A percentile compares a stretch with the other conserved stretches of the same genome.
phyloP scores from a whole-genome alignment of 495 filamentous ascomycete genomes.

The Lophiostoma macrostomum region DNA sequence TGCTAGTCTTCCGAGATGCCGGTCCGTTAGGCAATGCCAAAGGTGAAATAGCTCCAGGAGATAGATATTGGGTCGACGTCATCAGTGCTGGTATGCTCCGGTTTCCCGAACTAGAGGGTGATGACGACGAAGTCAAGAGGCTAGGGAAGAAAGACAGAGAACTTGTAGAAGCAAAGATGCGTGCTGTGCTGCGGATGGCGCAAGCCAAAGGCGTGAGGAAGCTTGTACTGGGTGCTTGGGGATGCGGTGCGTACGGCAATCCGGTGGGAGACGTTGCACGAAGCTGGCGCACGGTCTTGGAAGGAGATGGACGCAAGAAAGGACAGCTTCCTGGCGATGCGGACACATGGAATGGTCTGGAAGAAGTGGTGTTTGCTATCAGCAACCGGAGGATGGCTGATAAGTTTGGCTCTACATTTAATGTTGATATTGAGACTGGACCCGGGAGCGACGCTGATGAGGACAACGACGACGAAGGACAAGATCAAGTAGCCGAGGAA shows the following conservation, averaged over 20 bases:
- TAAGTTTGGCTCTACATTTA: conserved; percentile 38
- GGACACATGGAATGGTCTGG: conserved; percentile 40
- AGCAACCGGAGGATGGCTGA: conserved; percentile 34
- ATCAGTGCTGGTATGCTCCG: conserved; percentile 37
- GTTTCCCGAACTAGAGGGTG: conserved; percentile 35
- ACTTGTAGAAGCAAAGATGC: conserved; percentile 37
- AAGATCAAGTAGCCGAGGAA: conserved; percentile 20
- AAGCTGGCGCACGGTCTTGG: conserved; percentile 39
- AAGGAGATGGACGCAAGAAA: conserved; percentile 18
- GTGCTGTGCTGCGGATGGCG: conserved; percentile 40
- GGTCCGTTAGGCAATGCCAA: conserved; percentile 10
- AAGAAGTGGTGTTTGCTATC: conserved; percentile 53
- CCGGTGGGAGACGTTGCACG: conserved; percentile 39
- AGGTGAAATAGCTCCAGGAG: conserved; percentile 31
- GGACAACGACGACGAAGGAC: conserved; percentile 15
- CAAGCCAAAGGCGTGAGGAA: conserved; percentile 29
- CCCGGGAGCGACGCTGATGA: not conserved
- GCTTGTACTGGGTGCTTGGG: conserved; percentile 43
- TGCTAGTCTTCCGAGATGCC: conserved; percentile 38
- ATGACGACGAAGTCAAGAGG: conserved; percentile 18
- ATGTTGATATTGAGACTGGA: conserved; percentile 24
- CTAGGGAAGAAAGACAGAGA: conserved; percentile 27
- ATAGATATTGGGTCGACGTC: conserved; percentile 41
- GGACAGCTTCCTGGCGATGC: conserved; percentile 42
- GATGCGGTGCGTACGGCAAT: conserved; percentile 43